A percentile compares a stretch with the other conserved stretches of the same genome.
Evolutionary conservation across 495 filamentous ascomycete genomes (phyloP).

Genomic region (Talaromyces ruber): DNA sequence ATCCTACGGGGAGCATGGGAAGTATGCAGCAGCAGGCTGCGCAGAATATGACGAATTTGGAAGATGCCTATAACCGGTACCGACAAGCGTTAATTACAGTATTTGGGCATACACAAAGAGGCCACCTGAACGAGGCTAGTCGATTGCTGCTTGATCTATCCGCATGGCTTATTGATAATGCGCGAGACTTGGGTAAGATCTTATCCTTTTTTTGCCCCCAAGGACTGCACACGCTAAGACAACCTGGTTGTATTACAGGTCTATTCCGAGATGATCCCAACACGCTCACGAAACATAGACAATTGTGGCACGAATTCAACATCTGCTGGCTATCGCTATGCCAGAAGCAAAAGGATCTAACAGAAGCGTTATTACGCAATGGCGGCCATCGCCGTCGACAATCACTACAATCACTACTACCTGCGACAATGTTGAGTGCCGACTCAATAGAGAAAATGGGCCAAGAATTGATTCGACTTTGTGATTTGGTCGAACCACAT

Average conservation of each 20-base stretch:
- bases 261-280: constrained; percentile 67
- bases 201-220: constrained; percentile 10
- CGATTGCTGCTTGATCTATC: constrained; percentile 69
- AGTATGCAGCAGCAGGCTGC: constrained; percentile 26
- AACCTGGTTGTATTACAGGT: constrained; percentile 31
- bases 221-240: constrained; percentile 12
- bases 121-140: constrained; percentile 65
- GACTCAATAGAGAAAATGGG: constrained; percentile 73
- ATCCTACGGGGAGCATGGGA: constrained; percentile 27
- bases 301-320: constrained; percentile 93
- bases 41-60: constrained; percentile 27
- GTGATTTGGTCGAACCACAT: constrained; percentile 78
- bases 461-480: constrained; percentile 68
- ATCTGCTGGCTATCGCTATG: constrained; percentile 84
- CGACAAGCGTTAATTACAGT: constrained; percentile 63
- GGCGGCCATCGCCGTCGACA: constrained; percentile 25
- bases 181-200: constrained; percentile 72
- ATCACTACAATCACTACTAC: constrained; percentile 37
- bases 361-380: constrained; percentile 45
- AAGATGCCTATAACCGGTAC: constrained; percentile 67
- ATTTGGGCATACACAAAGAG: constrained; percentile 66
- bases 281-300: constrained; percentile 60
- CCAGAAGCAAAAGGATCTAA: constrained; percentile 79
- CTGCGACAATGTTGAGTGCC: constrained; percentile 51
- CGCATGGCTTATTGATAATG: constrained; percentile 76